A percentile compares a stretch with the other conserved stretches of the same genome.
Conservation (phyloP, 2,329 filamentous ascomycete genomes). For the Phialophora expanda region DNA sequence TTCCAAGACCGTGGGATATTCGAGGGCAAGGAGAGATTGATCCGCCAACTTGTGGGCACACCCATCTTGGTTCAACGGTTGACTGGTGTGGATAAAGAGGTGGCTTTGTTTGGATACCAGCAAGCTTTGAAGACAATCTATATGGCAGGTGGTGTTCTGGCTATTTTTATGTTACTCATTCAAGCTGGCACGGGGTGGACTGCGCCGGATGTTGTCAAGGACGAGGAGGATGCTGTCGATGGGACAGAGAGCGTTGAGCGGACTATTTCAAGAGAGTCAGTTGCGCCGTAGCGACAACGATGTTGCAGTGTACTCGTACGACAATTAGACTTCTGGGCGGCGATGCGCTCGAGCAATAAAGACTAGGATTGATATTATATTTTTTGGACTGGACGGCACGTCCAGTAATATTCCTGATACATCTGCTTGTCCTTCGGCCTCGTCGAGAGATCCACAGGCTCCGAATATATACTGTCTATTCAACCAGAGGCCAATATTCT, state of each 20-base stretch:
- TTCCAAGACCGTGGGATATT: constrained; percentile 57
- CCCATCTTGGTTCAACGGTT: constrained; percentile 61
- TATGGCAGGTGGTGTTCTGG: constrained; percentile 57
- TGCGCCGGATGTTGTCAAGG: constrained; percentile 43
- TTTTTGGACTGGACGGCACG: too few relatives aligned
- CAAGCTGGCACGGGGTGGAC: constrained; percentile 66
- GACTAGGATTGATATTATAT: neutral
- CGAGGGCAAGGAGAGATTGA: constrained; percentile 49
- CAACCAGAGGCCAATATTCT: neutral
- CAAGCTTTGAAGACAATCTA: constrained; percentile 61
- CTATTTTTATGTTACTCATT: constrained; percentile 55
- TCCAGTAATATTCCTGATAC: neutral
- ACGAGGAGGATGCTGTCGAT: constrained; percentile 33
- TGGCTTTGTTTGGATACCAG: constrained; percentile 62
- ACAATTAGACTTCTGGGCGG: neutral
- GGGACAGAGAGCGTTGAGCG: neutral
- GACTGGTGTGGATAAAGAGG: constrained; percentile 54
- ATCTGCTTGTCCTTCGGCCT: neutral
- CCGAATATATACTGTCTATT: neutral
- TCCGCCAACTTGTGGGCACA: constrained; percentile 63
- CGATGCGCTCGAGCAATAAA: neutral
- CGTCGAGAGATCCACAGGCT: neutral
- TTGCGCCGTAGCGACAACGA: neutral
- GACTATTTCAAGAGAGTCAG: constrained; percentile 19
- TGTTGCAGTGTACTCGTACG: neutral